Evolutionary conservation across 179 eudicot genomes (phyloP).

Genomic region (Corrigiola litoralis): DNA sequence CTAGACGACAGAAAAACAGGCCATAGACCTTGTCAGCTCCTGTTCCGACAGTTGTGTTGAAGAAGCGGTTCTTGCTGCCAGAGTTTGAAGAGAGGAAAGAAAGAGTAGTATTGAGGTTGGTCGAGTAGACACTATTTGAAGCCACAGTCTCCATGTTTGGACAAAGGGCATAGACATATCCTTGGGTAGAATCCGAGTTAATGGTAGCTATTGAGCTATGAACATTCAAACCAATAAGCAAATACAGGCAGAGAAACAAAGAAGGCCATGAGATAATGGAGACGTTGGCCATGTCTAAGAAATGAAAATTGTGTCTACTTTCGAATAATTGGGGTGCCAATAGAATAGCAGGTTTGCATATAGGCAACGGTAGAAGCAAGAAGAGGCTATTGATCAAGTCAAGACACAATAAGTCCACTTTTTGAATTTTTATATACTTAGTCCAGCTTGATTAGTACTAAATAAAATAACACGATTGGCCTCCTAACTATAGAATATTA

Average conservation of each 20-base stretch:
- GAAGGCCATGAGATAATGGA: constrained; percentile 1
- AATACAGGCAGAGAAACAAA: not conserved
- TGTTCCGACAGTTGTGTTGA: constrained; percentile 19
- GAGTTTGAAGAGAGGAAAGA: constrained; percentile 13
- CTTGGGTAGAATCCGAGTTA: not conserved
- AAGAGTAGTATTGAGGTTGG: constrained; percentile 15
- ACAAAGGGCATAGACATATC: constrained; percentile 19
- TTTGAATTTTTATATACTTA: not conserved
- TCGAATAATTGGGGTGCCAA: no score
- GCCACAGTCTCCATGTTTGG: constrained; percentile 5
- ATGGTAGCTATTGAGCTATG: not conserved
- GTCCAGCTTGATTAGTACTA: constrained; percentile 1
- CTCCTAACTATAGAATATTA: not conserved
- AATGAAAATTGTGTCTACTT: not conserved
- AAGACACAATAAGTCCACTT: not conserved
- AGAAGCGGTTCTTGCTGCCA: not conserved
- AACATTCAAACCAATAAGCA: not conserved
- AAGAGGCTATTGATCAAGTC: not conserved
- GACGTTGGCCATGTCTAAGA: constrained; percentile 8
- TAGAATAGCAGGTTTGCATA: not conserved
- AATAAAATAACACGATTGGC: not conserved
- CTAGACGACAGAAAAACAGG: constrained; percentile 17
- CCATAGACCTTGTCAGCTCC: constrained; percentile 23
- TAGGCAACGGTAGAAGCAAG: not conserved
- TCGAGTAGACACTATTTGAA: constrained; percentile 12